Conservation (phyloP, 2,329 filamentous ascomycete genomes). For the Pseudogymnoascus sp. region DNA sequence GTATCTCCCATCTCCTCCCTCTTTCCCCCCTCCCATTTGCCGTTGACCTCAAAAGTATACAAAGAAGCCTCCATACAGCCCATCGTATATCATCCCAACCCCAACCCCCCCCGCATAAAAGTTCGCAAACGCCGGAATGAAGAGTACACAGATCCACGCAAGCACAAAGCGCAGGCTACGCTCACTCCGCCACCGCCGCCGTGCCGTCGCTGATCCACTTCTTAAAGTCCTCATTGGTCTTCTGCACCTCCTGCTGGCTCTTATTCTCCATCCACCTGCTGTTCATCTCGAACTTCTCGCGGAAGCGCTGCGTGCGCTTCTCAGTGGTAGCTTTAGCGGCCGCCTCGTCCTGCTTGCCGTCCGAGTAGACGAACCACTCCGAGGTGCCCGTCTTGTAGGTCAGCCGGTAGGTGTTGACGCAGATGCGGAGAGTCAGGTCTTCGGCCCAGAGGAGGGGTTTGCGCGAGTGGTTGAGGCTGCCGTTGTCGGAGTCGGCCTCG, state of each 20-base stretch:
- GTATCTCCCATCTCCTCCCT: too few species aligned
- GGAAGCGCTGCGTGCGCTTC: slow-evolving; percentile 40
- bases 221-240: slow-evolving; percentile 39
- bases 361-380: slow-evolving; percentile 61
- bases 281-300: slow-evolving; percentile 46
- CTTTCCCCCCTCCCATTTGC: neutral
- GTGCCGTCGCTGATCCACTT: slow-evolving; percentile 36
- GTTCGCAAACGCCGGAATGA: neutral
- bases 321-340: slow-evolving; percentile 28
- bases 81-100: slow-evolving; percentile 4
- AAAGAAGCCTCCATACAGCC: neutral
- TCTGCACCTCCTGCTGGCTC: slow-evolving; percentile 42
- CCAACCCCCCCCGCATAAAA: neutral
- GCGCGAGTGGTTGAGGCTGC: slow-evolving; percentile 46
- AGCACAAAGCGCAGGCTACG: neutral
- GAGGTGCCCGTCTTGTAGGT: slow-evolving; percentile 64
- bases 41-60: neutral
- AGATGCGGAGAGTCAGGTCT: slow-evolving; percentile 65
- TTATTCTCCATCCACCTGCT: slow-evolving; percentile 39
- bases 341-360: slow-evolving; percentile 31
- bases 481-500: slow-evolving; percentile 56
- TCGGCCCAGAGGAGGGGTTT: slow-evolving; percentile 56
- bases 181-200: neutral
- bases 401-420: slow-evolving; percentile 71
- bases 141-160: neutral